Evolutionary conservation across 2,329 filamentous ascomycete species (phyloP).

Genomic region (Diaporthe vaccinii): DNA sequence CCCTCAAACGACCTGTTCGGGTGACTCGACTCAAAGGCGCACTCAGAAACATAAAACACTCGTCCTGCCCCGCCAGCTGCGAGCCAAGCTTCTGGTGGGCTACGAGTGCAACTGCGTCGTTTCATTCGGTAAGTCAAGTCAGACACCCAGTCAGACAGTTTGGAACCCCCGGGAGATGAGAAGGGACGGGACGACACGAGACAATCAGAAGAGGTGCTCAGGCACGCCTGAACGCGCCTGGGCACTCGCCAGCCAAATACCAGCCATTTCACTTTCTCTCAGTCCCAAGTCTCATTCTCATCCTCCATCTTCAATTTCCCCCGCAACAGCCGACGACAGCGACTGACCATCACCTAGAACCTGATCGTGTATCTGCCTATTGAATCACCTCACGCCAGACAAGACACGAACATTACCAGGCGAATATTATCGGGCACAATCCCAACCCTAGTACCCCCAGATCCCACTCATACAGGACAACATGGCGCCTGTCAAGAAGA

Average conservation of each 20-base stretch:
- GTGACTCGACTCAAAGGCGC: not conserved
- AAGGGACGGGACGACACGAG: constrained; percentile 24
- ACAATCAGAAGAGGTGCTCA: constrained; percentile 22
- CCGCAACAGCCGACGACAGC: not conserved
- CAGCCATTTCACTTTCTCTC: not conserved
- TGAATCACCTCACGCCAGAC: not conserved
- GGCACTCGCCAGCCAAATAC: constrained; percentile 7
- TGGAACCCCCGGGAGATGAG: not conserved
- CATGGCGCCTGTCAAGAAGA: constrained; percentile 67
- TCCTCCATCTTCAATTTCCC: not conserved
- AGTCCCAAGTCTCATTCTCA: not conserved
- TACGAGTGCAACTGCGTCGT: constrained; percentile 18
- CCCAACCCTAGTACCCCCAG: not conserved
- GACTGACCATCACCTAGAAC: constrained; percentile 5
- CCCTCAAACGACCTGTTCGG: not conserved
- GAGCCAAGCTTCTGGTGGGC: constrained; percentile 26
- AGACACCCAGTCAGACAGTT: constrained; percentile 19
- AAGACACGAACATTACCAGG: not conserved
- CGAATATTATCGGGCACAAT: not conserved
- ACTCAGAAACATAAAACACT: constrained; percentile 1
- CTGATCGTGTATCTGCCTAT: not conserved
- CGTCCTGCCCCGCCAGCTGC: constrained; percentile 6
- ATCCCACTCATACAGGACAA: constrained; percentile 41
- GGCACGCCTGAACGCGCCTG: constrained; percentile 1
- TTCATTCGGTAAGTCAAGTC: constrained; percentile 29